Conservation (phyloP, 2,329 filamentous ascomycete species). For the Paramyrothecium roridum region DNA sequence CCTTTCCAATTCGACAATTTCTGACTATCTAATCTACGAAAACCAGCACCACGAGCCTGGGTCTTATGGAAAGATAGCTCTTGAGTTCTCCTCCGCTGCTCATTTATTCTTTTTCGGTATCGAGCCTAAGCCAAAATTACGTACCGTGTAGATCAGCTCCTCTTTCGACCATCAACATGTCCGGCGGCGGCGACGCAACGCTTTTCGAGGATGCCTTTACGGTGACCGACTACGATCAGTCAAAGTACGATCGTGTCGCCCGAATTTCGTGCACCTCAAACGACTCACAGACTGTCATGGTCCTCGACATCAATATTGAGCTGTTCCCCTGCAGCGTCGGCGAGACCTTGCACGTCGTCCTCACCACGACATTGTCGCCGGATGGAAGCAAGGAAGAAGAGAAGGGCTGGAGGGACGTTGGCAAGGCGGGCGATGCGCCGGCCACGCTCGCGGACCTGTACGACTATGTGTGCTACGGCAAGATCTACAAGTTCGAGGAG, state of each 20-base stretch:
- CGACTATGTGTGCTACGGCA: conserved; percentile 85
- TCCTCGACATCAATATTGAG: conserved; percentile 91
- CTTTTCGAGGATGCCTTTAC: conserved; percentile 93
- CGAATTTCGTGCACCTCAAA: conserved; percentile 75
- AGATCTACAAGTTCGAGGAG: conserved; percentile 87
- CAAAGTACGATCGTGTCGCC: conserved; percentile 93
- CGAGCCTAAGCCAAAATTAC: no score
- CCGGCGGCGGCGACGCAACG: conserved; percentile 74
- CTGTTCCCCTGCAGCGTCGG: conserved; percentile 75
- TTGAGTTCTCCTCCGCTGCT: no score
- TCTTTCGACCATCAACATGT: conserved; percentile 13
- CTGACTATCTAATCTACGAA: not conserved
- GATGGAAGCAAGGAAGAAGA: conserved; percentile 78
- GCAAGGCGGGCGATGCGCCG: conserved; percentile 50
- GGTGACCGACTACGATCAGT: conserved; percentile 72
- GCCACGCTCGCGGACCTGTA: conserved; percentile 72
- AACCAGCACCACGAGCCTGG: not conserved
- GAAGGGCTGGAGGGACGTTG: conserved; percentile 78
- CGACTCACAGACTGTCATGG: conserved; percentile 73
- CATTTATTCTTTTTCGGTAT: no score
- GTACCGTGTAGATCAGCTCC: no score
- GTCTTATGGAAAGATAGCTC: no score
- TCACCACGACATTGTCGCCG: conserved; percentile 81
- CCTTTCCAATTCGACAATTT: not conserved
- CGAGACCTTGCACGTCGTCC: conserved; percentile 75